Base-by-base conservation (phyloP, 208 protist genomes). In the Strigomonas galati region DNA sequence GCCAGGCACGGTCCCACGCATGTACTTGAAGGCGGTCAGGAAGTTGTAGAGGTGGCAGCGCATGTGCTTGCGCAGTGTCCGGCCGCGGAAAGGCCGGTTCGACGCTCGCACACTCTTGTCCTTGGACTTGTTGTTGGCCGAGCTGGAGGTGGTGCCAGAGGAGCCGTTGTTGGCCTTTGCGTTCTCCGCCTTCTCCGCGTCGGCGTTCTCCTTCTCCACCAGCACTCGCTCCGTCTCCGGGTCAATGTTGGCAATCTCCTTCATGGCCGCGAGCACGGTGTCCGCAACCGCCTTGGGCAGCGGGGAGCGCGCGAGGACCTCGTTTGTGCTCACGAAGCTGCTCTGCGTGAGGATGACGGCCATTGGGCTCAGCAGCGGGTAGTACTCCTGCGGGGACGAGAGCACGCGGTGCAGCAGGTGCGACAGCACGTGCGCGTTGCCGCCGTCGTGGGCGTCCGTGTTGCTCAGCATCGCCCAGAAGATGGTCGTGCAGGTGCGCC, bases 41-140 rank as follows among this genome's bases (percentile, higher is more conserved):
- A 62, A 62, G 37, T 62, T 62, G 35, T 52, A 51, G 21, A 62
- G 27, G 40, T 46, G 40, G 40, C 40, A 9, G 40, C 40, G 40
- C 40, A 46, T 46, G 12, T 46, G 40, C 40, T 46, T 46, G 10
- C 40, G 40, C 40, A 46, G 40, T 1, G 40, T 46, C 1, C 40
- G 3, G 10, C 40, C 40, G 40, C 40, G 40, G 40, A 46, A 19
- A 1, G 40, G 40, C 15, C 40, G 40, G 40, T 46, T 46, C 10
- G 6, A 4, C 12, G 40, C 40, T 19, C 40, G 40, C 40, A 19
- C 12, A 4, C 10, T 46, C 40, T 46, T 46, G 5, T 46, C 40
- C 40, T 4, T 17, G 12, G 40, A 9, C 40, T 46, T 46, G 40
- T 15, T 15, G 35, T 40, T 40, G n/a, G n/a, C n/a, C n/a, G n/a